Percentiles rank a stretch among this genome's conserved stretches.
phyloP scores from a whole-genome alignment of 768 basidiomycete genomes.

The Steccherinum ochraceum region DNA sequence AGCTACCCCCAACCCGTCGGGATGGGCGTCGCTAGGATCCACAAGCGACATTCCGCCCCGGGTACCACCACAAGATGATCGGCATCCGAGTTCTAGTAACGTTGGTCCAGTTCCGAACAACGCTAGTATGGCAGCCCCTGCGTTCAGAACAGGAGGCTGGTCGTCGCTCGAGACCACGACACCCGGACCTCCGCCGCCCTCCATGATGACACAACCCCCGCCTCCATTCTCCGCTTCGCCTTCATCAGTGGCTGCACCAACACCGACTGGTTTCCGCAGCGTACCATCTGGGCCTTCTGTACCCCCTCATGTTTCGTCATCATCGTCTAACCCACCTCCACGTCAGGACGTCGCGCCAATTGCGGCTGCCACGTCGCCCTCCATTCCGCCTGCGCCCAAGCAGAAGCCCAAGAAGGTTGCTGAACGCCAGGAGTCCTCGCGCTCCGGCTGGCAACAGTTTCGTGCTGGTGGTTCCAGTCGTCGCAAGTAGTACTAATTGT shows the following conservation, averaged over 20 bases:
- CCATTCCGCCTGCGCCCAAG: no score
- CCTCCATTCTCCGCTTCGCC: conserved; percentile 1
- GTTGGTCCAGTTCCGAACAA: not conserved
- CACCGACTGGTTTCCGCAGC: not conserved
- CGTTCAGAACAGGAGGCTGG: conserved; percentile 61
- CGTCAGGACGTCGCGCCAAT: not conserved
- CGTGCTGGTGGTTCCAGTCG: conserved; percentile 16
- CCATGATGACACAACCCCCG: not conserved
- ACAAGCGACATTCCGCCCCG: conserved; percentile 4
- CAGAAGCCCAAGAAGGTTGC: not conserved
- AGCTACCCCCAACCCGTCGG: conserved; percentile 32
- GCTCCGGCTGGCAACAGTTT: conserved; percentile 23
- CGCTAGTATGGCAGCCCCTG: conserved; percentile 27
- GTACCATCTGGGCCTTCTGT: not conserved
- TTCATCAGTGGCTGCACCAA: not conserved
- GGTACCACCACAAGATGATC: not conserved
- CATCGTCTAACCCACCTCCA: not conserved
- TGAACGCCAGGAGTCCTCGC: conserved; percentile 14
- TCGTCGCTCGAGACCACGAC: conserved; percentile 53
- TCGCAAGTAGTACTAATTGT: conserved; percentile 6
- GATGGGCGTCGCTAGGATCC: conserved; percentile 43
- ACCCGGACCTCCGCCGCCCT: not conserved
- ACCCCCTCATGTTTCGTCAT: not conserved
- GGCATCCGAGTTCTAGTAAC: no score
- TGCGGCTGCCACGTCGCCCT: not conserved